phyloP scores from a whole-genome alignment of 1,284 basidiomycete species.

The Apiotrichum porosum region DNA sequence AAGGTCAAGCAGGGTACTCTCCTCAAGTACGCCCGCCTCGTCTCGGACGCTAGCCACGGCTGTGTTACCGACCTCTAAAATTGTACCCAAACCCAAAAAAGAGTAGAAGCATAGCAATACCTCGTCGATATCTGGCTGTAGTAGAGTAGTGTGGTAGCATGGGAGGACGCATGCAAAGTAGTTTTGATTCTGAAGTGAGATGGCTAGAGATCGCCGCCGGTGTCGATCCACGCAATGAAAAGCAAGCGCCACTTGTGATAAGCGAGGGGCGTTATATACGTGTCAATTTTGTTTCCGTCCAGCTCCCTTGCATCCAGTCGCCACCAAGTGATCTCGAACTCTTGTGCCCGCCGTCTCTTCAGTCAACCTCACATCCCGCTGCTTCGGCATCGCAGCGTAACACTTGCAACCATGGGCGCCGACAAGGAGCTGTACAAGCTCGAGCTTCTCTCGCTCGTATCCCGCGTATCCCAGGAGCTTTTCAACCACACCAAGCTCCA shows the following conservation, averaged over 20 bases:
- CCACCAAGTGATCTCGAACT: not conserved
- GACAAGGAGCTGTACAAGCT: conserved; percentile 81
- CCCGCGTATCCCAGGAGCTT: conserved; percentile 84
- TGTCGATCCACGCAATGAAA: no score
- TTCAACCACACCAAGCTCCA: conserved; percentile 72
- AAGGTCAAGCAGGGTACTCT: conserved; percentile 79
- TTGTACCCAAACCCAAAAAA: not conserved
- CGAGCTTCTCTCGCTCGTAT: conserved; percentile 81
- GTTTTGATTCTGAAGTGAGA: no score
- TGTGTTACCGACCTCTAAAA: conserved; percentile 38
- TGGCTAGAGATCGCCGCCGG: no score
- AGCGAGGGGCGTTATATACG: no score
- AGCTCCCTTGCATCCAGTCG: not conserved
- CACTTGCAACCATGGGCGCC: conserved; percentile 51
- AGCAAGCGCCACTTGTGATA: no score
- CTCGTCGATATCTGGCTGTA: no score
- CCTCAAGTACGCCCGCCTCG: conserved; percentile 79
- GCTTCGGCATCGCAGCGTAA: no score
- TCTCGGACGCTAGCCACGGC: conserved; percentile 62
- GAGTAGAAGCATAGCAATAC: no score
- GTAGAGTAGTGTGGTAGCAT: no score
- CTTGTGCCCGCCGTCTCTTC: not conserved
- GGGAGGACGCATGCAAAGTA: no score
- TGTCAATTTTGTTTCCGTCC: conserved; percentile 2
- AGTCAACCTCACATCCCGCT: not conserved